Base-by-base conservation (phyloP, 805 yeast genomes). In the Yarrowia sp. region DNA sequence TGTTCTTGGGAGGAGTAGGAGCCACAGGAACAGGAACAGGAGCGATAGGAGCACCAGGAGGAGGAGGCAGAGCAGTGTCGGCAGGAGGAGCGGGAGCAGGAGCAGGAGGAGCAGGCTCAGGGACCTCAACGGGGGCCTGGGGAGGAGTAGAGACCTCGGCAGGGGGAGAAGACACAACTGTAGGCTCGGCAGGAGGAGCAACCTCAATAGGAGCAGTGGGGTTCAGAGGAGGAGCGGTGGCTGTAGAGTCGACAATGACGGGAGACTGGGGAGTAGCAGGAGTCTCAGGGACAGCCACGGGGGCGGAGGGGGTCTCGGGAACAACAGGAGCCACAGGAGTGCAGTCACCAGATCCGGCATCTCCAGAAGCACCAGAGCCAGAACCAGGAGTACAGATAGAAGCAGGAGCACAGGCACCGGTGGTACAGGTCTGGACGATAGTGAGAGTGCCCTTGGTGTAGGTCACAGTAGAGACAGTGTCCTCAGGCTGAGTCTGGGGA, bases 101-200 rank as follows among this genome's bases (percentile, higher is more conserved):
- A 12, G 35, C 32, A 19, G 58, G 42, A 36, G 19, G 16, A 5
- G 38, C 41, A 50, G 55, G n/a, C 15, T 16, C 55, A n/a, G 55
- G 40, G 35, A 41, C 19, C 38, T 36, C 43, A 36, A 35, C 11
- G 14, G 59, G 59, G 12, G 59, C 59, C 43, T 19, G 45, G 14
- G 59, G 45, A 40, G 59, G 59, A 53, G 41, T 10, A 35, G 56
- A 35, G 26, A 19, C 46, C 46, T 22, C 48, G 10, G 26, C 38
- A n/a, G 48, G 26, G 26, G 63, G 63, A 26, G 63, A 2, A 41
- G 63, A 9, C 19, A 38, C 58, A 16, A 9, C 32, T 7, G 45
- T 5, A 36, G 36, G 36, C 43, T 19, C 43, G 8, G 7, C 61
- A 22, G 61, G 46, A 19, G 61, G 15, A 55, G 61, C 38, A 7